Base-by-base conservation (phyloP, 257 asterid species). In the Solanum virginianum region DNA sequence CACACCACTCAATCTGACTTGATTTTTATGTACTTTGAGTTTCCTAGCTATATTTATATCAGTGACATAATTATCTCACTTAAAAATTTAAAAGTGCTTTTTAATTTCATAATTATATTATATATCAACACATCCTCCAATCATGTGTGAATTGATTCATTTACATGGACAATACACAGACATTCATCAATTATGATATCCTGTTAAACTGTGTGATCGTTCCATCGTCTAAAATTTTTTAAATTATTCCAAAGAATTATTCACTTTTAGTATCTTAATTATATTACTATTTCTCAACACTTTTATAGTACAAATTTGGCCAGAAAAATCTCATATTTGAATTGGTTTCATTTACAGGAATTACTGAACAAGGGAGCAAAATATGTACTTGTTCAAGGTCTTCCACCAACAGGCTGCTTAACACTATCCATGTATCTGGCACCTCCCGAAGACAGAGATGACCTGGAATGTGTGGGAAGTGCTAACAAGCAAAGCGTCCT, bases 391-490 rank as follows among this genome's bases (percentile, higher is more conserved):
- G 97, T 96, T 2, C 93, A 96, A 86, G 99, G 99, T 45, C 92
- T 96, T 8, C 97, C 99, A 0, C 91, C 99, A 24, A 91, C 95
- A n/a, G 99, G 99, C 8, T 96, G 99, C 91, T 90, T 94, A 4
- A 91, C 98, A 1, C 65, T 93, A 18, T 84, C 97, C 22, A 82
- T 95, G 92, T 82, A 83, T 36, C 86, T 96, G 0, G 90, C 97
- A 11, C 91, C 94, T 0, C 45, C 87, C 0, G 84, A 87, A 16
- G 97, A 93, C 80, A 84, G 98, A 63, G 99, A 94, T 80, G 79
- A 26, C 1, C 22, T 72, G 54, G 98, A 98, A 1, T 96, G 99
- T 11, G 93, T 88, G 0, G 94, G 84, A 12, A 87, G 82, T 36
- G 85, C 29, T 4, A 92, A 94, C 91, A 86, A 85, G 26, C 93